Evolutionary conservation across 768 basidiomycete genomes (phyloP).

Genomic region (Panellus pusillus): DNA sequence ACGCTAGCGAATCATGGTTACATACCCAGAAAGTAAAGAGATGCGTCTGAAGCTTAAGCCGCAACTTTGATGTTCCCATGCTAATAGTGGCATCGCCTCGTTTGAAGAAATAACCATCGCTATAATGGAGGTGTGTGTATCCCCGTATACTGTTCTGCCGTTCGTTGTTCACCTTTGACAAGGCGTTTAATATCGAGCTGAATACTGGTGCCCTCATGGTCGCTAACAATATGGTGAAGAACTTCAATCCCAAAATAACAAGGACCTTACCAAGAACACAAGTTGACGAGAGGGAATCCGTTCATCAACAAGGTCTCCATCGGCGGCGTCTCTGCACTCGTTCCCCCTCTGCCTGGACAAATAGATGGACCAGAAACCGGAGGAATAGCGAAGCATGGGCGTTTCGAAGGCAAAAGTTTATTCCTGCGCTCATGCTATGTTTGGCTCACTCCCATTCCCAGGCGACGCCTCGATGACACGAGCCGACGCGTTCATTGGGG

Average conservation of each 20-base stretch:
- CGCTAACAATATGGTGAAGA: slow-evolving; percentile 16
- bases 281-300: slow-evolving; percentile 19
- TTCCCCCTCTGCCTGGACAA: slow-evolving; percentile 12
- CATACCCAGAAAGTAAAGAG: slow-evolving; percentile 16
- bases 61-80: not conserved
- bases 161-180: not conserved
- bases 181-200: slow-evolving; percentile 19
- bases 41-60: not conserved
- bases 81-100: slow-evolving; percentile 18
- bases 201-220: slow-evolving; percentile 8
- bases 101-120: slow-evolving; percentile 18
- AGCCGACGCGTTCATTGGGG: slow-evolving; percentile 20
- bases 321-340: slow-evolving; percentile 15
- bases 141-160: not conserved
- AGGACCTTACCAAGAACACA: not conserved
- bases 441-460: not conserved
- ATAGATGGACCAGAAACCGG: slow-evolving; percentile 19
- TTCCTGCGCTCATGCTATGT: not conserved
- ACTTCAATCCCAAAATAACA: not conserved
- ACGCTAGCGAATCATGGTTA: slow-evolving; percentile 18
- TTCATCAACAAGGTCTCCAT: slow-evolving; percentile 18
- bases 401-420: slow-evolving; percentile 13
- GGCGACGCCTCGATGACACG: slow-evolving; percentile 20
- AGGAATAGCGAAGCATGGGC: slow-evolving; percentile 21
- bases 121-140: slow-evolving; percentile 17